Evolutionary conservation across 192 early-diverging fungal genomes (phyloP).

Genomic region (Umbelopsis ramanniana): DNA sequence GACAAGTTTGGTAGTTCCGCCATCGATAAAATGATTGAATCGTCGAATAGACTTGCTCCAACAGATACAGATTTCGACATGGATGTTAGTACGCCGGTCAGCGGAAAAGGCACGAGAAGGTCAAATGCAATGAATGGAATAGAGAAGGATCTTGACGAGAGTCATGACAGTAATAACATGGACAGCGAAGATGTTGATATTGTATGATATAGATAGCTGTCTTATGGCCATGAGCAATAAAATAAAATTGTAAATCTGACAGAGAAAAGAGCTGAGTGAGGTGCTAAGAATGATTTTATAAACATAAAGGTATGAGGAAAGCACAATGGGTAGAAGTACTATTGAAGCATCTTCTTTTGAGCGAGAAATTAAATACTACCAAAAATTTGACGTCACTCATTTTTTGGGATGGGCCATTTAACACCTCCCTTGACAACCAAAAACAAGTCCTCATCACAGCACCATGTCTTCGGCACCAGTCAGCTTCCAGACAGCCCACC

Average conservation of each 20-base stretch:
- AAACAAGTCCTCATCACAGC: slow-evolving; percentile 26
- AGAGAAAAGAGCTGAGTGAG: no score
- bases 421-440: background rate
- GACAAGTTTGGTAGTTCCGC: background rate
- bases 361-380: background rate
- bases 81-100: background rate
- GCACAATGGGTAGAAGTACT: no score
- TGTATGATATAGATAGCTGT: slow-evolving; percentile 4
- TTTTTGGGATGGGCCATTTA: background rate
- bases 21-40: slow-evolving; percentile 22
- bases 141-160: background rate
- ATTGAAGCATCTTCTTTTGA: no score
- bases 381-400: slow-evolving; percentile 9
- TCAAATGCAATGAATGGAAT: background rate
- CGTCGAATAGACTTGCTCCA: slow-evolving; percentile 8
- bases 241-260: no score
- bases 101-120: background rate
- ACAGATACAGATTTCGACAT: background rate
- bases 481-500: slow-evolving; percentile 59
- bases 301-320: no score
- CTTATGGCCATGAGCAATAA: no score
- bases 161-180: background rate
- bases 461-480: slow-evolving; percentile 45
- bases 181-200: background rate
- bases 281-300: no score